Conservation (phyloP, 768 basidiomycete genomes). For the Scleroderma bovista region DNA sequence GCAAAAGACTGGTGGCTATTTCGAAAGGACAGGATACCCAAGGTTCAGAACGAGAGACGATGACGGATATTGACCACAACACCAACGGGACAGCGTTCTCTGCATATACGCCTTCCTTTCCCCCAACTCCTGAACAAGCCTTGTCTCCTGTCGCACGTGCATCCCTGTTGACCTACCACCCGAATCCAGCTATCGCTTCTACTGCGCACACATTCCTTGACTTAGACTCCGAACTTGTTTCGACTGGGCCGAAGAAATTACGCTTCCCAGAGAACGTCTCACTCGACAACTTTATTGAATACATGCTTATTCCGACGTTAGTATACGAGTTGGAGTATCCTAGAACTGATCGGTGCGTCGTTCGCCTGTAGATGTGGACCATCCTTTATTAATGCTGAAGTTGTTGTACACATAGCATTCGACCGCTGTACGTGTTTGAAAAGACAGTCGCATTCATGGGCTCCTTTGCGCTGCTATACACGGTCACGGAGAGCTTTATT, state of each 20-base stretch:
- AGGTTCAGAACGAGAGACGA: not conserved
- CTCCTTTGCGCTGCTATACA: slow-evolving; percentile 89
- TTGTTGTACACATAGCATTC: slow-evolving; percentile 20
- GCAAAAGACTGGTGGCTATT: slow-evolving; percentile 49
- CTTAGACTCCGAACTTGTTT: slow-evolving; percentile 69
- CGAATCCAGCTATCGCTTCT: slow-evolving; percentile 54
- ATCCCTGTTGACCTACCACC: slow-evolving; percentile 57
- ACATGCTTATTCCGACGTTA: slow-evolving; percentile 84
- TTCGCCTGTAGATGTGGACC: too few species aligned
- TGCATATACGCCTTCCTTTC: slow-evolving; percentile 6
- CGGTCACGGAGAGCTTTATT: slow-evolving; percentile 93
- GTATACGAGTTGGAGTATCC: slow-evolving; percentile 98
- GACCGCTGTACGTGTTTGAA: slow-evolving; percentile 50
- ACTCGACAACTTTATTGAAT: slow-evolving; percentile 68
- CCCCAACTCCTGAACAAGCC: slow-evolving; percentile 7
- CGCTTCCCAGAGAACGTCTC: slow-evolving; percentile 85
- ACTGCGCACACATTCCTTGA: slow-evolving; percentile 76
- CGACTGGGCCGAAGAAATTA: slow-evolving; percentile 59
- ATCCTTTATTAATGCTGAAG: slow-evolving; percentile 1
- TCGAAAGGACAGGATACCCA: slow-evolving; percentile 2
- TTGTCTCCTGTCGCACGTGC: slow-evolving; percentile 10
- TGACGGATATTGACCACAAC: slow-evolving; percentile 1
- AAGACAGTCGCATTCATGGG: slow-evolving; percentile 86
- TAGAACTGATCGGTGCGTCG: slow-evolving; percentile 67
- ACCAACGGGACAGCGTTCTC: slow-evolving; percentile 4